Base-by-base conservation (phyloP, 768 basidiomycete species). In the Fistulinella prunicolor region DNA sequence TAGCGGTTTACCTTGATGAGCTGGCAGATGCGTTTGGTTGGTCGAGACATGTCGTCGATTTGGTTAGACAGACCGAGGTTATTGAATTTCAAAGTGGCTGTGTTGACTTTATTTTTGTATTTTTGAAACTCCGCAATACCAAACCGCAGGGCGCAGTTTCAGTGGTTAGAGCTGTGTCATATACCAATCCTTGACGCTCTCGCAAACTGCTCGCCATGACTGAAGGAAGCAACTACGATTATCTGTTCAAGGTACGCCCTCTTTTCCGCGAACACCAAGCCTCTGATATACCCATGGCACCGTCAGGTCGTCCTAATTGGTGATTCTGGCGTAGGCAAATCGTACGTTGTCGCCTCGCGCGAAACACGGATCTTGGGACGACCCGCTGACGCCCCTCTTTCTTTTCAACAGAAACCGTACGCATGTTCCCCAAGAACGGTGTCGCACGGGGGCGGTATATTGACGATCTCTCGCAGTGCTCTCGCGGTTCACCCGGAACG, bases 281-380 rank as follows among this genome's bases (percentile, higher is more conserved):
- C 20, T 3, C 34, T 43, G 12, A 43, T 37, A n/a, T 10, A 14
- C 2, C 38, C 21, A n/a, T 30, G 43, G 34, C 52, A 9, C 13
- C n/a, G 8, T 13, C 51, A 98, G 95, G 91, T 97, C 61, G 95
- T 99, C 60, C 82, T 99, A 57, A 97, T 98, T 75, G 95, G 95
- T 66, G 95, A 99, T 72, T 96, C 94, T 54, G 95, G 95, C 54
- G 95, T 99, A 65, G 95, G 95, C 69, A 99, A 99, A 81, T 95
- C 93, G 94, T 98, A 74, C 69, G 94, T 87, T 59, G 61, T 19
- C 62, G 10, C 40, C 41, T 44, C n/a, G n/a, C n/a, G n/a, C n/a
- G 34, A 38, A 24, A 38, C 40, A 17, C 30, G 21, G 32, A 13
- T 34, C 32, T 35, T n/a, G n/a, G 13, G 32, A 20, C 1, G 45